Evolutionary conservation across 176 grass and related monocot genomes (phyloP).

Genomic region (Otatea glauca): DNA sequence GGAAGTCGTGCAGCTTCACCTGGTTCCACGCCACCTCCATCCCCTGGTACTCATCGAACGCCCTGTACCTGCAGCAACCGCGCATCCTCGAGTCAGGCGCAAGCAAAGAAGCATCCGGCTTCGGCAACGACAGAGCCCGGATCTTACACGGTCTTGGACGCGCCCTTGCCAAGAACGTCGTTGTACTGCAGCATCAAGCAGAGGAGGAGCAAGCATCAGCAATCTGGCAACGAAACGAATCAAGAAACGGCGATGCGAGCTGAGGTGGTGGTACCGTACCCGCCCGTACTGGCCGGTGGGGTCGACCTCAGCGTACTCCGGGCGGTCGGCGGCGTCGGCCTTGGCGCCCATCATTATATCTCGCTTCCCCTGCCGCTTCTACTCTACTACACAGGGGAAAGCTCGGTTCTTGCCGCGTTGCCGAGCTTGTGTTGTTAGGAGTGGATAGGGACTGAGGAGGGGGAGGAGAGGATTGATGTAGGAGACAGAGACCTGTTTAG

Average conservation of each 20-base stretch:
- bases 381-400: constrained; percentile 15
- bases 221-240: constrained; percentile 2
- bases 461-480: constrained; percentile 15
- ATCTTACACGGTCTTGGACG: constrained; percentile 98
- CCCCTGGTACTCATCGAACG: constrained; percentile 92
- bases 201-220: constrained; percentile 30
- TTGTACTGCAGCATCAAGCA: constrained; percentile 54
- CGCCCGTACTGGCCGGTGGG: constrained; percentile 91
- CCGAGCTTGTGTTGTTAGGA: constrained; percentile 9
- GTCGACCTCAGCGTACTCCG: constrained; percentile 86
- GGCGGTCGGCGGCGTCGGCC: constrained; percentile 43
- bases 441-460: constrained; percentile 39
- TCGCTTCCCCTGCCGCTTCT: constrained; percentile 22
- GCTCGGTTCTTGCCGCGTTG: background rate
- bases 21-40: constrained; percentile 99
- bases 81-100: background rate
- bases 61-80: constrained; percentile 67
- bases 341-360: constrained; percentile 62
- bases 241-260: constrained; percentile 34
- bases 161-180: constrained; percentile 91
- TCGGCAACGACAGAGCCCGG: background rate
- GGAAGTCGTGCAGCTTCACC: constrained; percentile 89
- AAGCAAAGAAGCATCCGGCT: constrained; percentile 22
- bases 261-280: constrained; percentile 55
- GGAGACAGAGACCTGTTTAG: constrained; percentile 34